A percentile compares a stretch with the other conserved stretches of the same genome.
Evolutionary conservation across 2,329 filamentous ascomycete species (phyloP).

Genomic region (Fusarium sterilihyphosum): DNA sequence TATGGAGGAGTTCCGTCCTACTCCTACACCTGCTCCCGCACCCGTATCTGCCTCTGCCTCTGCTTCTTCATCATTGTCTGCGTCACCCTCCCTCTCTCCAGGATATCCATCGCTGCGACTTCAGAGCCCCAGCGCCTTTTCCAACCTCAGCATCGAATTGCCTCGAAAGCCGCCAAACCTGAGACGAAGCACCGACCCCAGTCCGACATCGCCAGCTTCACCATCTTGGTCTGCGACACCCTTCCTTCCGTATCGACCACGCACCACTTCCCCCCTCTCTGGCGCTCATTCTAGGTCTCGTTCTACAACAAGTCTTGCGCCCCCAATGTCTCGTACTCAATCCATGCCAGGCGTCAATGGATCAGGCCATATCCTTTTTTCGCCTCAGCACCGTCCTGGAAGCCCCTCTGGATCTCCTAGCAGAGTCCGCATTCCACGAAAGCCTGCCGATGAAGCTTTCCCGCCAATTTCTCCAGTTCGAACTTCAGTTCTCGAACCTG

Average conservation of each 20-base stretch:
- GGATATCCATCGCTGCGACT: constrained; percentile 65
- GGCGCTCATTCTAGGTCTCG: constrained; percentile 66
- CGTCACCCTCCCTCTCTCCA: constrained; percentile 50
- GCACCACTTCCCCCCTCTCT: constrained; percentile 70
- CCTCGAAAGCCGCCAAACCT: constrained; percentile 62
- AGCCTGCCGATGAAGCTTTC: constrained; percentile 69
- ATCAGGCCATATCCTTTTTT: constrained; percentile 66
- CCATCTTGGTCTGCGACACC: constrained; percentile 58
- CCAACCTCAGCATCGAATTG: constrained; percentile 55
- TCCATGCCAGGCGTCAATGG: constrained; percentile 72
- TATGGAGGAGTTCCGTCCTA: constrained; percentile 72
- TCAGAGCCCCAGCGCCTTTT: constrained; percentile 51
- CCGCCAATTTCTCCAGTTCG: constrained; percentile 64
- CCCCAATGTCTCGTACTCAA: constrained; percentile 70
- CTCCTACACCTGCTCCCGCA: constrained; percentile 66
- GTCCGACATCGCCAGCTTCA: constrained; percentile 60
- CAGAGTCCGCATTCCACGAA: constrained; percentile 62
- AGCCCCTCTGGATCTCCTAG: constrained; percentile 66
- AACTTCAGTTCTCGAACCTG: constrained; percentile 64
- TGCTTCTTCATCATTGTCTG: constrained; percentile 54
- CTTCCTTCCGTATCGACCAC: constrained; percentile 66
- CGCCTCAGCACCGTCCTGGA: constrained; percentile 62
- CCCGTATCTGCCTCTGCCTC: constrained; percentile 46
- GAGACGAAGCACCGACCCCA: constrained; percentile 69
- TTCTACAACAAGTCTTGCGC: constrained; percentile 64